Base-by-base conservation (phyloP, 2,329 filamentous ascomycete genomes). In the Sporothrix inflata region DNA sequence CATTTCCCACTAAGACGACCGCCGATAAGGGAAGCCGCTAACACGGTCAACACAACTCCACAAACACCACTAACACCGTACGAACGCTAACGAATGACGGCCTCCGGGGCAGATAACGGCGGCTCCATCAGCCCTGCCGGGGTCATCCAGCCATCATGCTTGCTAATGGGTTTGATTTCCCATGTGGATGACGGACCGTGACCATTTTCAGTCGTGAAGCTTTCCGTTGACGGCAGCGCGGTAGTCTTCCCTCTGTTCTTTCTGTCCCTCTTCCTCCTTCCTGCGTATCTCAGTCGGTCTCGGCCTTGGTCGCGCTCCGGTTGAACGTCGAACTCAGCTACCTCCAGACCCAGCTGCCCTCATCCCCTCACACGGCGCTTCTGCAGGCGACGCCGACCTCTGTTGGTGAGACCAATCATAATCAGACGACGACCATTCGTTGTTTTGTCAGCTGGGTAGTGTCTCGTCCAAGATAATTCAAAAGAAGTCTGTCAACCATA, bases 281-380 rank as follows among this genome's bases (percentile, higher is more conserved):
- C n/a, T 61, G 30, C 30, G 7, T 40, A 40, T 61, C 30, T 42
- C 57, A 61, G 19, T 61, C 57, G 57, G 57, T 42, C 57, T 61
- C 57, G 57, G 57, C 38, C 34, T 61, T 40, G 57, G 8, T 42
- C 57, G 19, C 57, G 57, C 57, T 61, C 57, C 57, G 57, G 57
- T 24, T 30, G 1, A 40, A n/a, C n/a, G n/a, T n/a, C n/a, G n/a
- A n/a, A n/a, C n/a, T 40, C 30, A 12, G 53, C 30, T 34, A 34
- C 30, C 30, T 34, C 24, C 27, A 53, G 21, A 4, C 7, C 53
- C 24, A 40, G 30, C 57, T 21, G 49, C 57, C 7, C 16, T 40
- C 16, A 4, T 40, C 42, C 4, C 16, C 30, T 40, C 57, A 42
- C 19, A 57, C 57, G 57, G 57, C 42, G 34, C n/a, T 42, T 61